Evolutionary conservation across 345 rosid genomes (phyloP).

Genomic region (Populus nigra): DNA sequence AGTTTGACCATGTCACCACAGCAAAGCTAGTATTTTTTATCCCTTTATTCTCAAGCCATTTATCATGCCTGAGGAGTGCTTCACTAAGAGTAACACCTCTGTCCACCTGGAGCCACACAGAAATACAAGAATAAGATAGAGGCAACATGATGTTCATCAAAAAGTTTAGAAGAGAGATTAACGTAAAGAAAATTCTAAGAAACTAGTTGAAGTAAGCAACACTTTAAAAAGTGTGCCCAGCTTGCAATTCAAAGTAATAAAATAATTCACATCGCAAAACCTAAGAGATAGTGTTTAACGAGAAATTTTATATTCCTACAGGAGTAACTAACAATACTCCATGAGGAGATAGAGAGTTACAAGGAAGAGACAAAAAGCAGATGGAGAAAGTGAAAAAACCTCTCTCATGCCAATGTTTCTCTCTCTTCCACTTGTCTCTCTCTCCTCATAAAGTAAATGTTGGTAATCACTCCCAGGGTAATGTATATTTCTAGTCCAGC

Average conservation of each 20-base stretch:
- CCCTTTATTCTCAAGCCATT: conserved; percentile 52
- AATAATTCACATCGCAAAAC: not conserved
- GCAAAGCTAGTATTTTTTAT: conserved; percentile 42
- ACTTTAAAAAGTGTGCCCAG: not conserved
- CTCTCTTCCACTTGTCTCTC: not conserved
- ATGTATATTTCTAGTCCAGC: not conserved
- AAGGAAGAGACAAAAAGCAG: not conserved
- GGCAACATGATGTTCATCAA: not conserved
- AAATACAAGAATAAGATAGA: conserved; percentile 6
- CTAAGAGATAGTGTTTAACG: not conserved
- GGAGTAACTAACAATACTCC: not conserved
- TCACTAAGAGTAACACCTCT: conserved; percentile 44
- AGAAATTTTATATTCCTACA: not conserved
- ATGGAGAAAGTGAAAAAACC: not conserved
- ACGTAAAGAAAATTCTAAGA: not conserved
- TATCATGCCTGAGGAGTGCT: conserved; percentile 48
- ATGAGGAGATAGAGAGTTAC: not conserved
- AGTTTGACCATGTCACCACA: conserved; percentile 48
- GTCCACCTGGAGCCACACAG: conserved; percentile 35
- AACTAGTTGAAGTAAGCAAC: not conserved
- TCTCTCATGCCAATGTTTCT: not conserved
- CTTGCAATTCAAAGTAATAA: not conserved
- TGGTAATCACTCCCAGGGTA: not conserved
- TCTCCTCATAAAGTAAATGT: not conserved
- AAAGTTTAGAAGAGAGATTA: not conserved